Evolutionary conservation across 2,329 filamentous ascomycete species (phyloP).

Genomic region (Aspergillus melleus): DNA sequence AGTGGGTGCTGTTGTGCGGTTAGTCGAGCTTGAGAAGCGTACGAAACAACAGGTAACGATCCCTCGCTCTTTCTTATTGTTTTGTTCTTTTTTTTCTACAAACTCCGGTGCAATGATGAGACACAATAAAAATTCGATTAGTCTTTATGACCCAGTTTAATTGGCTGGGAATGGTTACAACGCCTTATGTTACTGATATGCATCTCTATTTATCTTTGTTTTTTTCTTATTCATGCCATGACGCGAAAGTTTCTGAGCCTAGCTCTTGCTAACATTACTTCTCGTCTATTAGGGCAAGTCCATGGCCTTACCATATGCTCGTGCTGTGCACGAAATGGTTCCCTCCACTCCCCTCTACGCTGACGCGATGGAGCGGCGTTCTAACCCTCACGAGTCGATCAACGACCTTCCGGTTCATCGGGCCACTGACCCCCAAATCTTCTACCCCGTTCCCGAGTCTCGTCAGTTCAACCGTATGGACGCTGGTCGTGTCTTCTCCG

Average conservation of each 20-base stretch:
- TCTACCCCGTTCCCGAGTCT: constrained; percentile 64
- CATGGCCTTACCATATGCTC: constrained; percentile 73
- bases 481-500: constrained; percentile 61
- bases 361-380: constrained; percentile 35
- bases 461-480: constrained; percentile 65
- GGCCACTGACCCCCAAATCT: constrained; percentile 56
- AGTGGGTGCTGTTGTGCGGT: constrained; percentile 78
- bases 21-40: constrained; percentile 82
- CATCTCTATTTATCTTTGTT: constrained; percentile 9
- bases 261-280: constrained; percentile 21
- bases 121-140: constrained; percentile 86
- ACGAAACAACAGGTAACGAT: constrained; percentile 68
- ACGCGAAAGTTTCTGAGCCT: neutral
- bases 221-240: constrained; percentile 6
- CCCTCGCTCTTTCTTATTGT: constrained; percentile 17
- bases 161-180: constrained; percentile 56
- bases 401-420: constrained; percentile 64
- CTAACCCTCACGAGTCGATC: constrained; percentile 58
- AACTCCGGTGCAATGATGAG: constrained; percentile 59
- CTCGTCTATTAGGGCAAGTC: constrained; percentile 60
- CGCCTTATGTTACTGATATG: constrained; percentile 50
- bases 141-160: constrained; percentile 86
- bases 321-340: constrained; percentile 76
- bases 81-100: constrained; percentile 1
- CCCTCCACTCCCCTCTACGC: constrained; percentile 60